Evolutionary conservation across 1,284 basidiomycete species (phyloP), one percentile per base, ranked within the genome.

Genomic region (Cystobasidiaceae sp.): DNA sequence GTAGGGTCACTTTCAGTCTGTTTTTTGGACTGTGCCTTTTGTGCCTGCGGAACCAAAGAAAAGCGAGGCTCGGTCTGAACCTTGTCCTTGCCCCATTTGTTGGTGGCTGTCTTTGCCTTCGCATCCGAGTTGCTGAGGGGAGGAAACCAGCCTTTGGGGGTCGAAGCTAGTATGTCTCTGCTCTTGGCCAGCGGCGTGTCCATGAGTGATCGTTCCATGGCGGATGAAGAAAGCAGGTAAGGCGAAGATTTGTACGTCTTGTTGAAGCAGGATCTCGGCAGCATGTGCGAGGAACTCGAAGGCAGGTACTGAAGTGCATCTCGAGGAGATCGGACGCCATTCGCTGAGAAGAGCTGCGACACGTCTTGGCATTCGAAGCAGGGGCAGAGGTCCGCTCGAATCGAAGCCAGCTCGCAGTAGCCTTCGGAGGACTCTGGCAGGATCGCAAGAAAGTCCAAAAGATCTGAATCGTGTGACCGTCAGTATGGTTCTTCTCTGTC

Each of bases 341-440:
- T 46, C 21, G 44, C 37, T n/a, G 56, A 23, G 56, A 59, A 48
- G 9, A 59, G 28, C 30, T 59, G 56, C 21, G 56, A 59, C 11
- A 46, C 44, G n/a, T 59, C 56, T 17, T 32, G 34, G 37, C 61
- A 64, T 34, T 64, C 61, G 52, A 64, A 64, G 52, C 63, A 66
- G 13, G 54, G 45, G 37, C 54, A 66, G 9, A 66, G 45, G 39
- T 66, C 63, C 19, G 63, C 54, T 6, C 63, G 44, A 1, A 66
- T 48, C 17, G 44, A 49, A 9, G 55, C 45, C 19, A 66, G 63
- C 39, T 66, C 63, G 32, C 28, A 49, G 8, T 66, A 48, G 21
- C 63, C 63, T 56, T 66, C 63, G 4, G 33, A 34, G 8, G 63
- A 66, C 17, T 57, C 48, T 5, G 63, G 63, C 46, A 58, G n/a